phyloP scores from a whole-genome alignment of 306 rosid species.

The Casuarina cunninghamiana region DNA sequence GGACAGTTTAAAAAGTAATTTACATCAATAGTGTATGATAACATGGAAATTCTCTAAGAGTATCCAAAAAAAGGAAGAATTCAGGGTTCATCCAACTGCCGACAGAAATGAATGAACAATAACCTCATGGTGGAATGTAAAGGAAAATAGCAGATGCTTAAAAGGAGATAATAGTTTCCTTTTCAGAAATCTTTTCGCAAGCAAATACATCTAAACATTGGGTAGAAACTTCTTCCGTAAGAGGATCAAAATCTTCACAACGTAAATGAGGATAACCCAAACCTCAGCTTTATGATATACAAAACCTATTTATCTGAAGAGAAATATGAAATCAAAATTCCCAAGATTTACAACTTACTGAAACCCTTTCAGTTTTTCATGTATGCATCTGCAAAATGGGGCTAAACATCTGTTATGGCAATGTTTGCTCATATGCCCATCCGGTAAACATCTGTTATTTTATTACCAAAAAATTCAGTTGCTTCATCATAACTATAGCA shows the following conservation, averaged over 20 bases:
- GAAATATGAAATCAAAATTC: neutral
- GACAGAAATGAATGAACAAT: neutral
- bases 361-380: neutral
- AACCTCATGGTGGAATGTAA: neutral
- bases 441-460: no score
- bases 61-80: neutral
- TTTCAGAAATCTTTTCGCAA: neutral
- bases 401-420: no score
- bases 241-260: neutral
- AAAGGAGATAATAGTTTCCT: neutral
- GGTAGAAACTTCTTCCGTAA: neutral
- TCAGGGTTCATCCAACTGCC: neutral
- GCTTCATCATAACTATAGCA: neutral
- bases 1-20: neutral
- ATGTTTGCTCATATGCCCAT: no score
- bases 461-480: neutral
- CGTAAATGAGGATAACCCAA: neutral
- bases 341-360: neutral
- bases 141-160: neutral
- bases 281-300: neutral
- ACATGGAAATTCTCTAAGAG: neutral
- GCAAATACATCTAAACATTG: neutral
- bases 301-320: neutral
- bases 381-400: neutral
- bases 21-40: neutral